Percentiles rank a stretch among this genome's conserved stretches.
Evolutionary conservation across 148 eudicot genomes (phyloP).

Genomic region (Linanthus parryae): DNA sequence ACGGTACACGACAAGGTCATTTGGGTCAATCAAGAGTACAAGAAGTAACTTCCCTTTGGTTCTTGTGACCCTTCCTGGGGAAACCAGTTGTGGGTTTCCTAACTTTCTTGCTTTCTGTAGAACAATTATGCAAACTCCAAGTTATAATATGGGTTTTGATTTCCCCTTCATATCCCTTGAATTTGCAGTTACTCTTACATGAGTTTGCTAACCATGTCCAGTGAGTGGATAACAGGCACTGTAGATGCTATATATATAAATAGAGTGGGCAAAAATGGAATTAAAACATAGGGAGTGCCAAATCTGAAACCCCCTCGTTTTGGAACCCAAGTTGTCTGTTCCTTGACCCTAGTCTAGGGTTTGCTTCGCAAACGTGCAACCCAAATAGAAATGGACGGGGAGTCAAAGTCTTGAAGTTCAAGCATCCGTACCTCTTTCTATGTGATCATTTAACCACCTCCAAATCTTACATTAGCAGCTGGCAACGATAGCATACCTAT

Average conservation of each 20-base stretch:
- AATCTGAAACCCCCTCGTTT: conserved; percentile 21
- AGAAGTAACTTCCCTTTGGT: conserved; percentile 37
- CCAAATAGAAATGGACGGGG: conserved; percentile 15
- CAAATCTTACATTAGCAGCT: no score
- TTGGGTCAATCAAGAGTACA: conserved; percentile 5
- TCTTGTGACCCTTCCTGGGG: conserved; percentile 32
- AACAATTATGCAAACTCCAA: conserved; percentile 27
- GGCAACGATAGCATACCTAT: no score
- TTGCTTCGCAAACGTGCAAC: conserved; percentile 64
- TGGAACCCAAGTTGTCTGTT: conserved; percentile 39
- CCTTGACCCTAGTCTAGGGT: conserved; percentile 41
- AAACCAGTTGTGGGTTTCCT: conserved; percentile 39
- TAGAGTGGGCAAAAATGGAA: conserved; percentile 16
- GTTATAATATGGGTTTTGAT: neutral
- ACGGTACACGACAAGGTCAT: neutral
- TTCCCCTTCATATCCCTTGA: neutral
- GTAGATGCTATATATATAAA: conserved; percentile 11
- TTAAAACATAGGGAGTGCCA: neutral
- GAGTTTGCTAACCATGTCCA: conserved; percentile 20
- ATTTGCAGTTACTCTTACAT: neutral
- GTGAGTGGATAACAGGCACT: conserved; percentile 23
- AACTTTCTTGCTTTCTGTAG: conserved; percentile 25
- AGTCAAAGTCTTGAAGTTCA: conserved; percentile 44
- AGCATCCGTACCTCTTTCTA: conserved; percentile 16
- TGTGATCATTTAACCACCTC: neutral